Evolutionary conservation across 2,329 filamentous ascomycete genomes (phyloP).

Genomic region (Acephala macrosclerotiorum): DNA sequence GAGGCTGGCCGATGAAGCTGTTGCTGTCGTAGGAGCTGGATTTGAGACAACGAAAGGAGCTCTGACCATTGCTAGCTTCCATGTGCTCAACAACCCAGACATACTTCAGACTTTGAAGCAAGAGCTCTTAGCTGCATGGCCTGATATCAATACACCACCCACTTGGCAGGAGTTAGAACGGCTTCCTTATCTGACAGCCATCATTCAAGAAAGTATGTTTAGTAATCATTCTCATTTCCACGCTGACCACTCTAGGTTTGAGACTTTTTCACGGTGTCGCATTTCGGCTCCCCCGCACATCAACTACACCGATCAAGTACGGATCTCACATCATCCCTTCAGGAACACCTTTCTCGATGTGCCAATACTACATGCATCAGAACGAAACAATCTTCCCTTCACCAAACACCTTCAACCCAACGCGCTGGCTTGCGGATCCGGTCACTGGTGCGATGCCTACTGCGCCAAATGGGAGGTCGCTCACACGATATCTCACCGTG

Average conservation of each 20-base stretch:
- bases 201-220: slow-evolving; percentile 32
- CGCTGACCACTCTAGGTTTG: slow-evolving; percentile 12
- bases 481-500: slow-evolving; percentile 38
- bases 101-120: slow-evolving; percentile 36
- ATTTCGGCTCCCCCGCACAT: slow-evolving; percentile 21
- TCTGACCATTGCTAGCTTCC: slow-evolving; percentile 42
- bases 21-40: slow-evolving; percentile 47
- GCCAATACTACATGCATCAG: slow-evolving; percentile 36
- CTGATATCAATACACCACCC: slow-evolving; percentile 31
- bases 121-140: slow-evolving; percentile 39
- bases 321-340: slow-evolving; percentile 27
- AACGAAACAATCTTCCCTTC: slow-evolving; percentile 42
- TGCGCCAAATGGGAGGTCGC: slow-evolving; percentile 31
- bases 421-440: slow-evolving; percentile 48
- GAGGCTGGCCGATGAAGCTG: slow-evolving; percentile 49
- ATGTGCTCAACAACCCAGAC: slow-evolving; percentile 41
- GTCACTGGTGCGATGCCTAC: slow-evolving; percentile 14
- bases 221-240: too few relatives aligned
- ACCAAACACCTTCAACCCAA: slow-evolving; percentile 40
- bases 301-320: slow-evolving; percentile 21
- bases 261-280: slow-evolving; percentile 26
- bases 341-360: slow-evolving; percentile 26
- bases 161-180: slow-evolving; percentile 47
- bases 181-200: slow-evolving; percentile 47
- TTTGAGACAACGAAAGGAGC: slow-evolving; percentile 48